Evolutionary conservation across 73 alveolate genomes (phyloP).

Genomic region (Stentor coeruleus): DNA sequence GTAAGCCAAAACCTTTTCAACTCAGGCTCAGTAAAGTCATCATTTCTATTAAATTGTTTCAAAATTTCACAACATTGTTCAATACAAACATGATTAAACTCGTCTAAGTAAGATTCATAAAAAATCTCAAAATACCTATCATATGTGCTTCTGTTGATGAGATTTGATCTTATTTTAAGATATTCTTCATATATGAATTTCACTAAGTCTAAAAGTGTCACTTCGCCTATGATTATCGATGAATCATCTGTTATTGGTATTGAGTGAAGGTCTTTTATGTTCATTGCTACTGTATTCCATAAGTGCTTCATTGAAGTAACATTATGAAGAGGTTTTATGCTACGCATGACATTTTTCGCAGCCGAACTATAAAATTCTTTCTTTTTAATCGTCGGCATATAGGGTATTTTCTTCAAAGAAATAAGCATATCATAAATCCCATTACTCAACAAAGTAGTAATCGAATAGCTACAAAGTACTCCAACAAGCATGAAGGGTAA

Average conservation of each 20-base stretch:
- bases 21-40: not conserved
- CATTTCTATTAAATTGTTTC: not conserved
- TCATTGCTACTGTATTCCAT: not conserved
- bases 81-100: too few species aligned
- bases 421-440: slow-evolving; percentile 79
- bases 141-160: not conserved
- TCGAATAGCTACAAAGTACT: slow-evolving; percentile 67
- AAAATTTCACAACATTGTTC: not conserved
- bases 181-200: not conserved
- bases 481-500: slow-evolving; percentile 69
- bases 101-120: not conserved
- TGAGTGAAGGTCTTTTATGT: not conserved
- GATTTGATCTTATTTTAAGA: not conserved
- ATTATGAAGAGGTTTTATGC: not conserved
- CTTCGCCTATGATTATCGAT: not conserved
- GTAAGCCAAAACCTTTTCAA: not conserved
- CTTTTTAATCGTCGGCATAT: slow-evolving; percentile 55
- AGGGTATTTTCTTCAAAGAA: slow-evolving; percentile 78
- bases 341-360: not conserved
- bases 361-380: not conserved
- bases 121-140: not conserved
- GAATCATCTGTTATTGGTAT: not conserved
- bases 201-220: not conserved
- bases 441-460: slow-evolving; percentile 63
- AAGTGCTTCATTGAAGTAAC: not conserved